Evolutionary conservation across 1,139 yeast genomes (phyloP).

Genomic region (Neolecta irregularis): DNA sequence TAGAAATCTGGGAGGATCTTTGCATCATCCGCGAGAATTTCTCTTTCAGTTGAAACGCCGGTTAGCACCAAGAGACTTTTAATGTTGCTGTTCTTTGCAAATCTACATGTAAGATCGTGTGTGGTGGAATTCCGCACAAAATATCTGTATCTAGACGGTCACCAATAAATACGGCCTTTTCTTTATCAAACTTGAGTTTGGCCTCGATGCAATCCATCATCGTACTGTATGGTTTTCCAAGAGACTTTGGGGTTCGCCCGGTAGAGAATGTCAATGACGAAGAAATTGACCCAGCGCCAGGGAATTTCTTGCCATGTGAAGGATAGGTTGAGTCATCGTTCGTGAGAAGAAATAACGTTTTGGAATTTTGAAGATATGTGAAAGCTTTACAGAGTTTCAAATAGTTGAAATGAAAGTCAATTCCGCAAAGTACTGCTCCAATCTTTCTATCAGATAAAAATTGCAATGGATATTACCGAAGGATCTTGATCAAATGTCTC

Average conservation of each 20-base stretch:
- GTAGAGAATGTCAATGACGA: constrained; percentile 63
- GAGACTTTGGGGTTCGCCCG: constrained; percentile 60
- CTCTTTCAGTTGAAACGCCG: constrained; percentile 69
- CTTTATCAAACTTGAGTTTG: constrained; percentile 42
- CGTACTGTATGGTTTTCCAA: constrained; percentile 82
- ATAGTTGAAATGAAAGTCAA: constrained; percentile 63
- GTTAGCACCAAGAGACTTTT: constrained; percentile 73
- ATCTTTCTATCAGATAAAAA: constrained; percentile 57
- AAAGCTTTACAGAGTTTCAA: constrained; percentile 67
- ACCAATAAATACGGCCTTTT: constrained; percentile 78
- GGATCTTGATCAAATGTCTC: constrained; percentile 15
- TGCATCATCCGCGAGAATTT: constrained; percentile 33
- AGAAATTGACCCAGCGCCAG: constrained; percentile 91
- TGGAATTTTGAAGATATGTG: constrained; percentile 57
- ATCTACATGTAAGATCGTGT: too few species aligned
- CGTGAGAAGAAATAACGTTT: constrained; percentile 76
- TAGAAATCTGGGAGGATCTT: constrained; percentile 48
- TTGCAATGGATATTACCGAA: too few species aligned
- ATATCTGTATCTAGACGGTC: constrained; percentile 92
- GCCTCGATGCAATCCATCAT: constrained; percentile 86
- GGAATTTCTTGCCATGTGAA: constrained; percentile 63
- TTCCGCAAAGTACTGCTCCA: constrained; percentile 81
- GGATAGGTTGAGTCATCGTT: constrained; percentile 93
- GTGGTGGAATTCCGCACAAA: too few species aligned
- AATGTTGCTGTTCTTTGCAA: constrained; percentile 76